These are phyloP conservation scores for Capsicum chinense DNA, from an alignment of 257 asterid genomes.

Conservation along the genomic window DNA sequence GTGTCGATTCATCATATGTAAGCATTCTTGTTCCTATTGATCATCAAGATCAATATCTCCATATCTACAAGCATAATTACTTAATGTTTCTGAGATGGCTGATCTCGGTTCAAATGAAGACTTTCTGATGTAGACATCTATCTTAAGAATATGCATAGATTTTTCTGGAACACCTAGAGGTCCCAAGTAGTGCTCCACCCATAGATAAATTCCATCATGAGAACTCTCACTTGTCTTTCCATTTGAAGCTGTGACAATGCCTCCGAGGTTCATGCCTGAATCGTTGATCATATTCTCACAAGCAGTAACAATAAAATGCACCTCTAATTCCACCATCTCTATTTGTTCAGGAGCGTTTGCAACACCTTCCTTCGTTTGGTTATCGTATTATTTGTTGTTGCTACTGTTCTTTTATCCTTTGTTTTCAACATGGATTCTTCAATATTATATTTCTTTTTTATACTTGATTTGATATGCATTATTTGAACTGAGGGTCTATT, in stretches of 20 bases:
- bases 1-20: not conserved
- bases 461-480: too few relatives aligned
- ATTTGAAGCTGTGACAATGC: not conserved
- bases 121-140: not conserved
- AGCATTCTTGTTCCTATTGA: not conserved
- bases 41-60: not conserved
- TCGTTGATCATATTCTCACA: not conserved
- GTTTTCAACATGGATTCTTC: too few relatives aligned
- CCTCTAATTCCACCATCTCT: not conserved
- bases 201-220: not conserved
- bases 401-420: too few relatives aligned
- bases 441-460: too few relatives aligned
- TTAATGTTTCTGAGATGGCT: not conserved
- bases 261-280: not conserved
- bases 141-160: not conserved
- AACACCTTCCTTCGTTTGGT: not conserved
- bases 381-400: too few relatives aligned
- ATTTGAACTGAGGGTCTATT: too few relatives aligned
- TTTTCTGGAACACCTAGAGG: not conserved
- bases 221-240: not conserved
- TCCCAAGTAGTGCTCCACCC: not conserved
- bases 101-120: not conserved
- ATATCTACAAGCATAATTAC: not conserved
- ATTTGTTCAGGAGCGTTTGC: not conserved
- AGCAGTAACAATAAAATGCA: not conserved